Percentiles rank a stretch among this genome's conserved stretches.
These are phyloP conservation scores for Schizonepeta tenuifolia DNA, from an alignment of 257 asterid genomes.

Conservation along the genomic window DNA sequence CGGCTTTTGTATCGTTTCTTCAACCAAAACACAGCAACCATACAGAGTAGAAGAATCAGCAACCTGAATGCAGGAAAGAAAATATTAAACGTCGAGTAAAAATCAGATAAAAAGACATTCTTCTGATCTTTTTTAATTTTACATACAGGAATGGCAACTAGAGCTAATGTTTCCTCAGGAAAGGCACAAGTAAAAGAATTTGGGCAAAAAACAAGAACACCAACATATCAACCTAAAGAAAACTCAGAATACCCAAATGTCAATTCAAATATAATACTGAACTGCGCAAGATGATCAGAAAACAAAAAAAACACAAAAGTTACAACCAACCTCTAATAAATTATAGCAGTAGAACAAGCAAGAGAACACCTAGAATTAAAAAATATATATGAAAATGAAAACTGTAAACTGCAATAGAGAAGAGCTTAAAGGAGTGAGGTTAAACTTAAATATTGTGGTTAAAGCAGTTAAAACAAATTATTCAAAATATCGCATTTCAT, in stretches of 20 bases:
- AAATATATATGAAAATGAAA: neutral
- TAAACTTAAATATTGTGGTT: neutral
- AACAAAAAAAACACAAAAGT: neutral
- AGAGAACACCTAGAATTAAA: neutral
- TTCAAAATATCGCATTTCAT: too few species aligned
- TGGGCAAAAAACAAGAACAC: neutral
- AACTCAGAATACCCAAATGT: neutral
- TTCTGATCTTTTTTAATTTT: neutral
- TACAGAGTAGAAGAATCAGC: conserved; percentile 96
- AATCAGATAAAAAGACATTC: neutral
- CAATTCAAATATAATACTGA: neutral
- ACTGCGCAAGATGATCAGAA: neutral
- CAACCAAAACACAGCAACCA: conserved; percentile 98
- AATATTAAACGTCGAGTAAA: conserved; percentile 20
- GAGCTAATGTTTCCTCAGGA: neutral
- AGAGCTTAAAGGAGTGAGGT: neutral
- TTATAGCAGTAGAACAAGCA: neutral
- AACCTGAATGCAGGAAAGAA: conserved; percentile 57
- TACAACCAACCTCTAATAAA: neutral
- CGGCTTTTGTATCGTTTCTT: conserved; percentile 89
- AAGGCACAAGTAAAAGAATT: neutral
- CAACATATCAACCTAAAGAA: neutral
- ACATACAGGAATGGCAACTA: neutral
- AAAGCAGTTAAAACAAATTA: too few species aligned
- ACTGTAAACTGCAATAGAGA: neutral